Conservation (phyloP, 2,329 filamentous ascomycete genomes). For the Chaetomiaceae sp. region DNA sequence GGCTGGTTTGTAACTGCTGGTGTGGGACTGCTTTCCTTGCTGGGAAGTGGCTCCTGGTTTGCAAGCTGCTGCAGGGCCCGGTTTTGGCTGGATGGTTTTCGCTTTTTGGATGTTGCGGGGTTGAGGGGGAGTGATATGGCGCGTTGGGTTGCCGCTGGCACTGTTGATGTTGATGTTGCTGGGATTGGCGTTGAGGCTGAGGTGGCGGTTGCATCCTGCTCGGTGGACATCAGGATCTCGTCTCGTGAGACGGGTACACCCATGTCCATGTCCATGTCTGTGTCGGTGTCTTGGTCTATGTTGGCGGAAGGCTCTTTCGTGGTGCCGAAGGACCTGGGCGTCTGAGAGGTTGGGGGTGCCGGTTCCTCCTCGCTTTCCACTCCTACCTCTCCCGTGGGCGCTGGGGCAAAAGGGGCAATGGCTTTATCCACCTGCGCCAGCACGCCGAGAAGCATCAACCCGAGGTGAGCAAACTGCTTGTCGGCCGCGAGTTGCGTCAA, state of each 20-base stretch:
- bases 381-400: conserved; percentile 5
- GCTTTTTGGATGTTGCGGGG: conserved; percentile 27
- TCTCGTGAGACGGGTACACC: conserved; percentile 27
- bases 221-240: conserved; percentile 15
- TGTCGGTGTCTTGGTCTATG: background rate
- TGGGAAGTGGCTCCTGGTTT: no score
- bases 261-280: conserved; percentile 13
- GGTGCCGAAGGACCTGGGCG: no score
- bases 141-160: background rate
- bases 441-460: conserved; percentile 61
- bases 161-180: no score
- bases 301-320: no score
- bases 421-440: conserved; percentile 55
- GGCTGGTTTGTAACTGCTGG: conserved; percentile 6
- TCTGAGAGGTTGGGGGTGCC: background rate
- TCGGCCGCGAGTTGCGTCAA: conserved; percentile 70
- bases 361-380: conserved; percentile 10
- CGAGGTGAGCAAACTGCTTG: conserved; percentile 67
- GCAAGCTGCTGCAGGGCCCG: no score
- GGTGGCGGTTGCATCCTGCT: conserved; percentile 31
- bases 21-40: background rate
- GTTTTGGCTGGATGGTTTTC: background rate
- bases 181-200: conserved; percentile 31
- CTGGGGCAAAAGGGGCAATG: conserved; percentile 34
- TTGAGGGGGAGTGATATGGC: conserved; percentile 25